These are phyloP conservation scores for Leishmania gerbilli DNA, from an alignment of 208 protist species.

Conservation along the genomic window DNA sequence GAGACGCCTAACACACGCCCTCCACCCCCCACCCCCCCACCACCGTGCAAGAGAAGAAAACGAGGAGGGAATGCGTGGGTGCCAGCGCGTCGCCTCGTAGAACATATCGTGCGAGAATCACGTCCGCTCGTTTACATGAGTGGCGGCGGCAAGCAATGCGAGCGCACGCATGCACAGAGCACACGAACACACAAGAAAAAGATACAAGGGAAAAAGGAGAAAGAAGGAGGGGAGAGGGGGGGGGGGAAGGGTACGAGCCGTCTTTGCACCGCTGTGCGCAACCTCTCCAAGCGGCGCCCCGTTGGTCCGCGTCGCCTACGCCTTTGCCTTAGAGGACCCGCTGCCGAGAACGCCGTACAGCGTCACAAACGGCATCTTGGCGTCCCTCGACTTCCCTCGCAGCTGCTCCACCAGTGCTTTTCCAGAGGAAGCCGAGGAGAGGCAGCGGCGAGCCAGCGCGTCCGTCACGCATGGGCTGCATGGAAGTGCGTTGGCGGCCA, in stretches of 20 bases:
- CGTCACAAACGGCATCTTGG: conserved; percentile 36
- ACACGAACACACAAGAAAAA: not conserved
- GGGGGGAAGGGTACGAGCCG: not conserved
- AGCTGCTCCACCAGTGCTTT: conserved; percentile 43
- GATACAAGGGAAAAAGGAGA: not conserved
- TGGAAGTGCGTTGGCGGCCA: conserved; percentile 48
- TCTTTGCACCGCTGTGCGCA: not conserved
- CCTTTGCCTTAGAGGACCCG: conserved; percentile 26
- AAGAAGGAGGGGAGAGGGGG: no score
- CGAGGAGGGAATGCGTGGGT: not conserved
- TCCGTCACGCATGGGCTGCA: conserved; percentile 41
- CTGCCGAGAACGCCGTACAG: conserved; percentile 35
- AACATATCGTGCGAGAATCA: not conserved
- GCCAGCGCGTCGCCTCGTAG: not conserved
- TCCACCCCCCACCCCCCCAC: no score
- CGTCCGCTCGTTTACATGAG: conserved; percentile 3
- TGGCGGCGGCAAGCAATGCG: not conserved
- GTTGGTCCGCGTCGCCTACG: not conserved
- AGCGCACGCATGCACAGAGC: no score
- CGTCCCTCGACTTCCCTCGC: conserved; percentile 34
- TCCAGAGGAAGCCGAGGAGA: conserved; percentile 38
- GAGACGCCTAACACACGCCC: not conserved
- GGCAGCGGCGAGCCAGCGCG: conserved; percentile 40
- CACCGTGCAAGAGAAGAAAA: not conserved
- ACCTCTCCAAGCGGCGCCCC: not conserved